Evolutionary conservation across 2,329 filamentous ascomycete species (phyloP), one percentile per base, ranked within the genome.

Genomic region (Monilinia laxa): DNA sequence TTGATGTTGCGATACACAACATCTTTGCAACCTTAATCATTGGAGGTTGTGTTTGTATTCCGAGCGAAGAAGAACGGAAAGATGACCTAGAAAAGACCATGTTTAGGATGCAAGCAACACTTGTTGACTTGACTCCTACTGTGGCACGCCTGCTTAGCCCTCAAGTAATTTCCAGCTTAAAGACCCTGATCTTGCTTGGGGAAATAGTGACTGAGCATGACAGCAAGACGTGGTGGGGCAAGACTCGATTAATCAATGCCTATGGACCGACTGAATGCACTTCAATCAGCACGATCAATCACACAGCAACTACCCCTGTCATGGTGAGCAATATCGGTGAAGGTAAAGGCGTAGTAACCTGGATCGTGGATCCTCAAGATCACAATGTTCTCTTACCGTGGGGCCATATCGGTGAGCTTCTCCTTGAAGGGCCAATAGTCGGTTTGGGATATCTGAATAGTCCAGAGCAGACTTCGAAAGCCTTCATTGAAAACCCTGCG

Each of bases 131-230:
- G 31, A 73, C 70, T 12, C 69, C 71, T 14, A 64, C 70, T 25
- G 52, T 73, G 42, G 67, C 65, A 1, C 91, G 89, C 69, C 91
- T 96, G 77, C 80, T 96, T 65, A 95, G 91, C 0, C 92, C 92
- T 0, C 93, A 91, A 0, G 92, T 95, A 18, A 90, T 88, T 0
- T 91, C 92, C 0, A 78, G 78, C 0, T 77, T 97, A 82, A 65
- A 78, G 91, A 3, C 81, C 95, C 0, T 80, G 95, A 45, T 96
- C 91, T 0, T 96, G 95, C 71, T 92, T 91, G 7, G 93, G 95
- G 78, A 96, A 95, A 91, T 83, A 95, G 54, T 95, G 88, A 12
- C 81, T 83, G 52, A 83, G 84, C 79, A 84, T 31, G 75, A 78
- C 67, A 72, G 79, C 60, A 71, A 73, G 6, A 76, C 70, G 5